Evolutionary conservation across 106 monocot species (phyloP), one percentile per base, ranked within the genome.

Genomic region (Phalaenopsis aphrodite): DNA sequence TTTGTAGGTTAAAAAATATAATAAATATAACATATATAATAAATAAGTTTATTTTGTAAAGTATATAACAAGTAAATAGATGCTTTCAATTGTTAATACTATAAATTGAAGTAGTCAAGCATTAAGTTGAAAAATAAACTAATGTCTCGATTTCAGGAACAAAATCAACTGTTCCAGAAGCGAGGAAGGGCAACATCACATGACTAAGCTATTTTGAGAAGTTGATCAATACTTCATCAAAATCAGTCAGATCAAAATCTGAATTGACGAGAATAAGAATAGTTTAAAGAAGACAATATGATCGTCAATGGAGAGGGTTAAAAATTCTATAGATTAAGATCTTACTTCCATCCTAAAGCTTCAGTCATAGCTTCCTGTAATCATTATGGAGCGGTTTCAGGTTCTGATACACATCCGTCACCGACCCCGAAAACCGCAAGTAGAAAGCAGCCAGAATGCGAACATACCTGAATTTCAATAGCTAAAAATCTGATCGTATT

Each of bases 211-310:
- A 21, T 92, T 11, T 87, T 98, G 10, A 98, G 84, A 6, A 98
- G 87, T 76, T 94, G 94, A 74, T 94, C 97, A 41, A 98, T 94
- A 94, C 84, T 69, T 98, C 94, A 80, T 98, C 97, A 66, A 98
- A 92, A 83, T 94, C 92, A 21, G 85, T 94, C 86, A 94, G 76
- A 5, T 45, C 37, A 84, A 89, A 98, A 41, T 76, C 94, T 96
- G 76, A 67, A 73, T 36, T 3, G 23, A 55, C 55, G 15, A 82
- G 42, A 56, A 56, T 37, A 45, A 2, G 46, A 78, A 42, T 21
- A 49, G 15, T 10, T 15, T 48, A 24, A 76, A 23, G 30, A 49
- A 48, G 23, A n/a, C 23, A 38, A 55, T 5, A 17, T 17, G 45
- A 49, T 64, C 55, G 41, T 69, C 66, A 78, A 9, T 49, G 24